Evolutionary conservation across 192 early-diverging fungal genomes (phyloP).

Genomic region (Backusella psychrophila): DNA sequence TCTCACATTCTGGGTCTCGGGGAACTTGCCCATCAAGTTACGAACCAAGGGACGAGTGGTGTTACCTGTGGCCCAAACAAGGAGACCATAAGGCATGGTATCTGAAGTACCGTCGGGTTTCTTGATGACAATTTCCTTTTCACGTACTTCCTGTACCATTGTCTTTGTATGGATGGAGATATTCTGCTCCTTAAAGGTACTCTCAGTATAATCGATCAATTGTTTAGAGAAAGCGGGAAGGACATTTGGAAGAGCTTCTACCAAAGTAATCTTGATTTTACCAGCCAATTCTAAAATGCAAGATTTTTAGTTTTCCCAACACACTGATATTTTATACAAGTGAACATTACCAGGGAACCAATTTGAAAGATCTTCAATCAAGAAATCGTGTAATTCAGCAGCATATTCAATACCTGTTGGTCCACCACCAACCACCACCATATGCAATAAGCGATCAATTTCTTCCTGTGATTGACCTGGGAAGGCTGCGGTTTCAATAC

Average conservation of each 20-base stretch:
- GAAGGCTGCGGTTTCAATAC: constrained; percentile 66
- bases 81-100: constrained; percentile 70
- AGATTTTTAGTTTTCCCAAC: background rate
- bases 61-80: constrained; percentile 89
- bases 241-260: constrained; percentile 77
- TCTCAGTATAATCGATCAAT: constrained; percentile 79
- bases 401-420: constrained; percentile 67
- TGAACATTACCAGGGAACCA: constrained; percentile 62
- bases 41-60: constrained; percentile 64
- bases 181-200: constrained; percentile 71
- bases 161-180: constrained; percentile 74
- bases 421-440: constrained; percentile 75
- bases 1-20: constrained; percentile 56
- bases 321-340: constrained; percentile 33
- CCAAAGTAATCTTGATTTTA: constrained; percentile 75
- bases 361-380: constrained; percentile 64
- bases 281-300: constrained; percentile 56
- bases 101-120: constrained; percentile 59
- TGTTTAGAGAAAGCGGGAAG: constrained; percentile 74
- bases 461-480: constrained; percentile 69
- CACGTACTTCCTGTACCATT: constrained; percentile 73
- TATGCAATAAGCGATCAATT: constrained; percentile 70
- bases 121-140: constrained; percentile 69
- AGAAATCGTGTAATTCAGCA: constrained; percentile 80
- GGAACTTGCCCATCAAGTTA: constrained; percentile 63